Percentiles rank a stretch among this genome's conserved stretches.
Conservation (phyloP, 371 early-diverging fungal species). For the Rhizopus microsporus region DNA sequence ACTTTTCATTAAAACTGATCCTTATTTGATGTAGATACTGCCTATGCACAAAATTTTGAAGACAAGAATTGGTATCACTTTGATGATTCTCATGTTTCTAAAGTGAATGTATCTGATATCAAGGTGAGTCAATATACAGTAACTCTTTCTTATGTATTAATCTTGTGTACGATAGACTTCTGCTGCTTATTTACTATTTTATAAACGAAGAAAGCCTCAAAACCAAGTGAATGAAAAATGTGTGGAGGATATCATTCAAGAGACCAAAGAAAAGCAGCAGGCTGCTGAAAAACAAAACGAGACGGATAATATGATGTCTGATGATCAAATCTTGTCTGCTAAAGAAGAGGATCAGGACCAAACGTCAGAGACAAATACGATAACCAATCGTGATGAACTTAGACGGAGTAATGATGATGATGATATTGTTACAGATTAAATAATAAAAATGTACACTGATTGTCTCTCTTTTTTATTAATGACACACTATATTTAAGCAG, state of each 20-base stretch:
- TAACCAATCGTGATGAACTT: no score
- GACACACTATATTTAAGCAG: conserved; percentile 35
- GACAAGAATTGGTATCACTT: conserved; percentile 84
- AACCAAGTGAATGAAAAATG: conserved; percentile 9
- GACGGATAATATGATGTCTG: neutral
- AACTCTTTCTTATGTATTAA: conserved; percentile 1
- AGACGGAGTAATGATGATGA: no score
- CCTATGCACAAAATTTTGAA: conserved; percentile 80
- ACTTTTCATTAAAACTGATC: neutral
- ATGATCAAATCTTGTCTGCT: no score
- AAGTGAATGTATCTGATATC: conserved; percentile 53
- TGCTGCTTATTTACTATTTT: conserved; percentile 88
- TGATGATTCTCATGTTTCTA: conserved; percentile 82
- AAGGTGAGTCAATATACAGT: conserved; percentile 39
- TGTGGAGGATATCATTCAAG: conserved; percentile 23
- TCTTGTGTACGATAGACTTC: conserved; percentile 42
- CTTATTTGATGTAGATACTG: conserved; percentile 66
- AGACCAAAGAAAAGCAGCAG: conserved; percentile 26
- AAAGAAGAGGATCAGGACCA: no score
- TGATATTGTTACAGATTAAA: no score
- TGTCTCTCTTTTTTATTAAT: neutral
- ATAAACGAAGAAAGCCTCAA: conserved; percentile 58
- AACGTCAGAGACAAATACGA: no score
- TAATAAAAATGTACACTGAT: no score
- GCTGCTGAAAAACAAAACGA: conserved; percentile 21